Evolutionary conservation across 1,284 basidiomycete species (phyloP).

Genomic region (Boletus sp.): DNA sequence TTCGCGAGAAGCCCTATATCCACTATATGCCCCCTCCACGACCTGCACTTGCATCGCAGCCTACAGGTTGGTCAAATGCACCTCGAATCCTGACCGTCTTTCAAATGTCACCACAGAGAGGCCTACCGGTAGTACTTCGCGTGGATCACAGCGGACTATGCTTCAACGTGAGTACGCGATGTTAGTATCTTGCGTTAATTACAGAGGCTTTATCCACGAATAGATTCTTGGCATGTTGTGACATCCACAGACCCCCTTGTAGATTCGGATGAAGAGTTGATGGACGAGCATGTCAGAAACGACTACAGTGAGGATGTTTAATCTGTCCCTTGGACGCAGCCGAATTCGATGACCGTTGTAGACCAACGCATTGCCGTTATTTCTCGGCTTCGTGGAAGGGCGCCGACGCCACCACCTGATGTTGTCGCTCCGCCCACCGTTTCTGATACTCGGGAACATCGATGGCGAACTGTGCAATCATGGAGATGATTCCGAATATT

Average conservation of each 20-base stretch:
- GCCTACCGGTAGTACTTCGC: slow-evolving; percentile 12
- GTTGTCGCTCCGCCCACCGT: slow-evolving; percentile 2
- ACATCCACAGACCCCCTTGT: slow-evolving; percentile 58
- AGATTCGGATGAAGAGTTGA: slow-evolving; percentile 69
- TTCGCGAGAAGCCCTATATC: slow-evolving; percentile 39
- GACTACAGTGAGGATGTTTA: slow-evolving; percentile 55
- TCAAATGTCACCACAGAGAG: slow-evolving; percentile 22
- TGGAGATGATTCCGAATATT: slow-evolving; percentile 32
- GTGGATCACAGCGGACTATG: slow-evolving; percentile 35
- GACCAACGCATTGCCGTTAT: slow-evolving; percentile 50
- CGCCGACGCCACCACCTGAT: slow-evolving; percentile 39
- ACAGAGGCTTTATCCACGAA: neutral
- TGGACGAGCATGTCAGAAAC: slow-evolving; percentile 55
- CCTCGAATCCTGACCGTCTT: neutral
- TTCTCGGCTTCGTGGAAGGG: slow-evolving; percentile 40
- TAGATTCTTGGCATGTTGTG: slow-evolving; percentile 70
- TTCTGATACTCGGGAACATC: slow-evolving; percentile 31
- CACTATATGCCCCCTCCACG: slow-evolving; percentile 35
- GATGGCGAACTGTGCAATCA: slow-evolving; percentile 38
- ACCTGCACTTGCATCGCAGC: slow-evolving; percentile 14
- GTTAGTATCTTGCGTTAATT: neutral
- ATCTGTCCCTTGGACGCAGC: neutral
- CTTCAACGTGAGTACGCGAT: slow-evolving; percentile 30
- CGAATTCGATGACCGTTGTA: slow-evolving; percentile 23
- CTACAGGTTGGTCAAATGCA: slow-evolving; percentile 20